These are phyloP conservation scores for Juglanconis sp. DNA, from an alignment of 2,329 filamentous ascomycete genomes.

Conservation along the genomic window DNA sequence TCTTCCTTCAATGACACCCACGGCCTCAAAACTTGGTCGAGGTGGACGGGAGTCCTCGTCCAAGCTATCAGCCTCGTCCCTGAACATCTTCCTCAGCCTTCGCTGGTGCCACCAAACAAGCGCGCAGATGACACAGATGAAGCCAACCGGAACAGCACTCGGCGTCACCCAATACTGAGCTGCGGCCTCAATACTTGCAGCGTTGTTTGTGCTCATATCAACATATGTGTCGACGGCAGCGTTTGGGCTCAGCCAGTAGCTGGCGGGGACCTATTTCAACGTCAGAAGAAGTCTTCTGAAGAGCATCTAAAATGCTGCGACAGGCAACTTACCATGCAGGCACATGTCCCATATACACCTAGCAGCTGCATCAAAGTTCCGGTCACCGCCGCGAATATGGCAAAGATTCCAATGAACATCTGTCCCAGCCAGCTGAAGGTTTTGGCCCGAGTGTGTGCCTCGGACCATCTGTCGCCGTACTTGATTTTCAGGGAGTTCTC, in stretches of 20 bases:
- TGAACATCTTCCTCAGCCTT: constrained; percentile 27
- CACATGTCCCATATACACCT: constrained; percentile 24
- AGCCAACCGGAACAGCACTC: constrained; percentile 23
- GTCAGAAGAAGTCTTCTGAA: too few relatives aligned
- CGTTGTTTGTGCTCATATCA: constrained; percentile 25
- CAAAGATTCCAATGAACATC: constrained; percentile 28
- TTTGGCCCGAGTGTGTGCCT: constrained; percentile 24
- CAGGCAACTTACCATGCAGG: constrained; percentile 17
- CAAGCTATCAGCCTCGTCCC: constrained; percentile 27
- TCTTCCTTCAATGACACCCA: not conserved
- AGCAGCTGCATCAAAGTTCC: constrained; percentile 26
- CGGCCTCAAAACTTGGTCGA: not conserved
- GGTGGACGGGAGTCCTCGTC: constrained; percentile 5
- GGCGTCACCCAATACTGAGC: constrained; percentile 26
- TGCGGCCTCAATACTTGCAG: constrained; percentile 20
- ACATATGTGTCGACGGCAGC: constrained; percentile 22
- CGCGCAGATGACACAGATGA: constrained; percentile 25
- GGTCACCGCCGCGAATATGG: constrained; percentile 30
- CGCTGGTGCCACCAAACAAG: constrained; percentile 33
- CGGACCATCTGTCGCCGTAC: constrained; percentile 27
- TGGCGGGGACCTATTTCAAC: constrained; percentile 11
- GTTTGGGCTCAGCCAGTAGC: constrained; percentile 14
- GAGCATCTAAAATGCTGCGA: too few relatives aligned
- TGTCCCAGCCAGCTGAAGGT: constrained; percentile 29
- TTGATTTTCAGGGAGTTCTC: constrained; percentile 25